These are phyloP conservation scores for Backusella psychrophila DNA, from an alignment of 192 early-diverging fungal species.

Conservation along the genomic window DNA sequence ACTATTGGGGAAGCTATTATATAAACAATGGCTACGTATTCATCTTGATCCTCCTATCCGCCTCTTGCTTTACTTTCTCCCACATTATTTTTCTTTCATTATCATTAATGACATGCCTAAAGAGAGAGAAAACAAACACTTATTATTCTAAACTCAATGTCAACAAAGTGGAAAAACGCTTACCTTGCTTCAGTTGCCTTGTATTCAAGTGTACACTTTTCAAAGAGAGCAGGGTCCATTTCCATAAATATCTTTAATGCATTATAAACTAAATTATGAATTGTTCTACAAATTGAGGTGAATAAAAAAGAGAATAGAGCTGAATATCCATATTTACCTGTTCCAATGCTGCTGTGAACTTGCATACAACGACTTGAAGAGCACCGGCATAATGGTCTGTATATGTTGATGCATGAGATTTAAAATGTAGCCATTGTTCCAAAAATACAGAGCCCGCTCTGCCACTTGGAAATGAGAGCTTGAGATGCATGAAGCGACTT, in stretches of 20 bases:
- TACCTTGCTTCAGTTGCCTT: constrained; percentile 87
- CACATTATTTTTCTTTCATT: neutral
- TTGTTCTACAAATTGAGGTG: constrained; percentile 57
- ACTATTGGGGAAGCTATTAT: neutral
- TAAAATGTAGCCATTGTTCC: constrained; percentile 99
- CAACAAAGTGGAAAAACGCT: neutral
- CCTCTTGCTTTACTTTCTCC: neutral
- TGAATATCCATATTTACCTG: constrained; percentile 45
- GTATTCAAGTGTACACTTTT: constrained; percentile 92
- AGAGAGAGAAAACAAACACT: neutral
- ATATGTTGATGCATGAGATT: constrained; percentile 94
- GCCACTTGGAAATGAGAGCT: constrained; percentile 99
- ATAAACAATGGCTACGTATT: neutral
- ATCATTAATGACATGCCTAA: neutral
- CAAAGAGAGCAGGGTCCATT: constrained; percentile 93
- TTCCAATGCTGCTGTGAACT: constrained; percentile 99
- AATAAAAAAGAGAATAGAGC: neutral
- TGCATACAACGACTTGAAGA: constrained; percentile 92
- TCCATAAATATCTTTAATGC: constrained; percentile 98
- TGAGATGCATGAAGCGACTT: constrained; percentile 90
- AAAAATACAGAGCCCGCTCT: constrained; percentile 95
- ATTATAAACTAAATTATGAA: constrained; percentile 97
- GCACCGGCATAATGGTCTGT: constrained; percentile 87
- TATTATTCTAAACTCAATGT: neutral
- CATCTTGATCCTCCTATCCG: neutral